These are phyloP conservation scores for Vanilla planifolia DNA, from an alignment of 106 monocot genomes.

Conservation along the genomic window DNA sequence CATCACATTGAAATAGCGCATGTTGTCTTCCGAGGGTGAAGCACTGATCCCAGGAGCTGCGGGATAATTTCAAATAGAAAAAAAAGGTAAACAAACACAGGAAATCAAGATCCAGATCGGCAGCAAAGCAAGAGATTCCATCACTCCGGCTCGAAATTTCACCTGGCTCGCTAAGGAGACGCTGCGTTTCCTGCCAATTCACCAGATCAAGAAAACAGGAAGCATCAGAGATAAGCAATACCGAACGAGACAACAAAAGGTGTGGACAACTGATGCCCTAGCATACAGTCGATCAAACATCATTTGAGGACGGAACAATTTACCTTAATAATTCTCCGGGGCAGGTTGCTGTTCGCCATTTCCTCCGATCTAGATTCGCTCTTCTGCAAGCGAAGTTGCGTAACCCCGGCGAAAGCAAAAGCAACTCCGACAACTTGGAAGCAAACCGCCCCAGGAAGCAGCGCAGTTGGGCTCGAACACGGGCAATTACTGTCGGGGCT, in stretches of 20 bases:
- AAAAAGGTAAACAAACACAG: not conserved
- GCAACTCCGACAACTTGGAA: too few relatives aligned
- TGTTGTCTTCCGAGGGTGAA: slow-evolving; percentile 94
- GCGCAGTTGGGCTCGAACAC: too few relatives aligned
- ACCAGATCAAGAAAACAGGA: slow-evolving; percentile 7
- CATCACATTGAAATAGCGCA: slow-evolving; percentile 98
- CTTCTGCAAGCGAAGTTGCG: too few relatives aligned
- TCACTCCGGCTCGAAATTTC: too few relatives aligned
- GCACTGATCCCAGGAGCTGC: slow-evolving; percentile 96
- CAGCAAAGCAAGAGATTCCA: too few relatives aligned
- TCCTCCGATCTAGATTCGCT: too few relatives aligned
- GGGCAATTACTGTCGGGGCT: too few relatives aligned
- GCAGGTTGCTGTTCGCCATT: slow-evolving; percentile 92
- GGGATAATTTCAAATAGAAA: slow-evolving; percentile 6
- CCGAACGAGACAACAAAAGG: not conserved
- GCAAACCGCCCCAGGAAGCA: too few relatives aligned
- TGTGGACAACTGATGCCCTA: not conserved
- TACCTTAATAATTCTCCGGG: slow-evolving; percentile 97
- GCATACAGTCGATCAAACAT: not conserved
- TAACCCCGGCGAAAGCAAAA: too few relatives aligned
- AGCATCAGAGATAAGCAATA: not conserved
- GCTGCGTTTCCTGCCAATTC: slow-evolving; percentile 76
- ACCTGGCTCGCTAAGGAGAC: slow-evolving; percentile 98
- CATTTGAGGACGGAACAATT: not conserved
- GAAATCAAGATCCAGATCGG: not conserved